Conservation (phyloP, 306 rosid species). For the Vigna reflexopilosa region DNA sequence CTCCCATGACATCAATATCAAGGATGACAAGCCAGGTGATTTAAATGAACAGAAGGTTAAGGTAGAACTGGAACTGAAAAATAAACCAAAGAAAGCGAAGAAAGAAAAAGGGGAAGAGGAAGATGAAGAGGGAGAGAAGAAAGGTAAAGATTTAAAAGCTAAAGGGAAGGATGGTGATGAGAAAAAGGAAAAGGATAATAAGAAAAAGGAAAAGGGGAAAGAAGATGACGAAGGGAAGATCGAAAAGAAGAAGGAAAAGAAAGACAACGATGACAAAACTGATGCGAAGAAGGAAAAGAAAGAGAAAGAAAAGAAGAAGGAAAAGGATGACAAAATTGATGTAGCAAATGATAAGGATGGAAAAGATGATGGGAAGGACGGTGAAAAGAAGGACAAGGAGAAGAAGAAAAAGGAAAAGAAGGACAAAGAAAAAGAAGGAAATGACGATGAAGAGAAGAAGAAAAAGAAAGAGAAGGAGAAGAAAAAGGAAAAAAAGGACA, state of each 20-base stretch:
- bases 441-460: background rate
- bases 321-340: background rate
- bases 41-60: conserved; percentile 50
- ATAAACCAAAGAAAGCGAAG: conserved; percentile 46
- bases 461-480: conserved; percentile 8
- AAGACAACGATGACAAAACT: background rate
- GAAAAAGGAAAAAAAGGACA: conserved; percentile 19
- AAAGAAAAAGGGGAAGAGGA: conserved; percentile 28
- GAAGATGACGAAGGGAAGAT: background rate
- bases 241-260: background rate
- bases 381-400: background rate
- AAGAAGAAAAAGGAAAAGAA: conserved; percentile 25
- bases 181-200: conserved; percentile 20
- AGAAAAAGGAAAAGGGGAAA: background rate
- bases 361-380: background rate
- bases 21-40: conserved; percentile 44
- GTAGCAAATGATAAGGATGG: conserved; percentile 1
- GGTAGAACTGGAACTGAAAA: conserved; percentile 53
- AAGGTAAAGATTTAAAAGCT: conserved; percentile 15
- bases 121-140: background rate
- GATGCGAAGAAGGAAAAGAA: background rate
- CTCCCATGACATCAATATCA: conserved; percentile 44
- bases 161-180: conserved; percentile 12
- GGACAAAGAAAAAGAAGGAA: conserved; percentile 16
- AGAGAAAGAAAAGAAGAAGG: conserved; percentile 4